These are phyloP conservation scores for Sporothrix brasiliensis DNA, from an alignment of 2,329 filamentous ascomycete genomes.

Conservation along the genomic window DNA sequence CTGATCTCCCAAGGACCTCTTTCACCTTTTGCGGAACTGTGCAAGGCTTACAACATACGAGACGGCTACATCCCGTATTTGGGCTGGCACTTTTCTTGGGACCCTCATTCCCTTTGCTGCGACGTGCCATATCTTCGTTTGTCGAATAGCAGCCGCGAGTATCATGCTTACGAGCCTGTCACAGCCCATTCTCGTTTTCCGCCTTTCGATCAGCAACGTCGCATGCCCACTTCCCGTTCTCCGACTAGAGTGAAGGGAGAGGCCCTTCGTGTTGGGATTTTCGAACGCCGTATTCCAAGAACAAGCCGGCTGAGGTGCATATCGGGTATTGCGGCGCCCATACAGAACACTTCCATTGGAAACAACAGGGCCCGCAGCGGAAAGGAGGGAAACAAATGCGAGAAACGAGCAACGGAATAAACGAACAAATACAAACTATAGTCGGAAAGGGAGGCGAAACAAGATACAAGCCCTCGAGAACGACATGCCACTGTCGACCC, in stretches of 20 bases:
- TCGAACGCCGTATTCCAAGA: not conserved
- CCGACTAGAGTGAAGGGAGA: not conserved
- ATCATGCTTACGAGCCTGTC: not conserved
- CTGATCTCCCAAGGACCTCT: not conserved
- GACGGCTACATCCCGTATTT: conserved; percentile 9
- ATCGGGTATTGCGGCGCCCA: not conserved
- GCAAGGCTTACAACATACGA: not conserved
- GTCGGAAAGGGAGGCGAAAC: not conserved
- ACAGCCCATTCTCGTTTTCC: not conserved
- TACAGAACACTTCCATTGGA: not conserved
- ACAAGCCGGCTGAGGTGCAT: not conserved
- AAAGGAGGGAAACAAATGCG: not conserved
- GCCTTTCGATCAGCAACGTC: conserved; percentile 3
- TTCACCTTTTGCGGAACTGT: conserved; percentile 6
- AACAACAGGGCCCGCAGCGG: not conserved
- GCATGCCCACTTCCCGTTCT: not conserved
- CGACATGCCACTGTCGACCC: not conserved
- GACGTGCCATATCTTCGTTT: too few relatives aligned
- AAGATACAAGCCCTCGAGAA: not conserved
- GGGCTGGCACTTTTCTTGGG: not conserved
- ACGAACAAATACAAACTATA: not conserved
- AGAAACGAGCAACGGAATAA: not conserved
- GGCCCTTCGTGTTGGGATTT: conserved; percentile 20
- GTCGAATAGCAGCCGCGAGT: not conserved
- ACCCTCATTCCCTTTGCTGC: not conserved